A percentile compares a stretch with the other conserved stretches of the same genome.
Evolutionary conservation across 23 red algal genomes (phyloP).

Genomic region (Agarophyton chilense): DNA sequence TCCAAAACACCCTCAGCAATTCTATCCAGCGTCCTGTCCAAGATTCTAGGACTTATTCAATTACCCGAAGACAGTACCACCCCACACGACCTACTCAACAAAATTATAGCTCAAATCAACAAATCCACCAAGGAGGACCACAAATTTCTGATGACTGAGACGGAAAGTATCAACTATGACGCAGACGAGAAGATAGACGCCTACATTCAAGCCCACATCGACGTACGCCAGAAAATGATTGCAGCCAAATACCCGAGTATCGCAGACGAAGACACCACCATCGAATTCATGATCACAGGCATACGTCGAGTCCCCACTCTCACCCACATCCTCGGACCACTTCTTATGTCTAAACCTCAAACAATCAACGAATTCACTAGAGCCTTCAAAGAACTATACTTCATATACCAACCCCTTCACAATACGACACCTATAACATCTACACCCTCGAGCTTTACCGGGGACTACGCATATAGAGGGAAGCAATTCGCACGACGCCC

Average conservation of each 20-base stretch:
- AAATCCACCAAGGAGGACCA: too few relatives aligned
- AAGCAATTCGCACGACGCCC: too few relatives aligned
- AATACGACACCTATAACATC: neutral
- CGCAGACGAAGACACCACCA: neutral
- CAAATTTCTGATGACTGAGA: neutral
- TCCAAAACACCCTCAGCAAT: neutral
- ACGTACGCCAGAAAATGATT: too few relatives aligned
- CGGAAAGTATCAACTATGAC: neutral
- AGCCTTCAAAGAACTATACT: neutral
- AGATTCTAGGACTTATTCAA: neutral
- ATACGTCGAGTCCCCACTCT: neutral
- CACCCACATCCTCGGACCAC: neutral
- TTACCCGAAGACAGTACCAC: neutral
- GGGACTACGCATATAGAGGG: too few relatives aligned
- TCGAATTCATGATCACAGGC: neutral
- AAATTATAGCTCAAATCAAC: too few relatives aligned
- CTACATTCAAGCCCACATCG: neutral
- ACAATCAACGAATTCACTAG: neutral
- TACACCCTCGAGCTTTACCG: neutral
- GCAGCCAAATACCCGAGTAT: neutral
- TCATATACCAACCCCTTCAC: neutral
- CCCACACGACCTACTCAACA: neutral
- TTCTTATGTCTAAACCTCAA: neutral
- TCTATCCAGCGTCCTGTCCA: neutral
- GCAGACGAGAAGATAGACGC: neutral